Evolutionary conservation across 805 yeast species (phyloP).

Genomic region (Ogataea paraovalis): DNA sequence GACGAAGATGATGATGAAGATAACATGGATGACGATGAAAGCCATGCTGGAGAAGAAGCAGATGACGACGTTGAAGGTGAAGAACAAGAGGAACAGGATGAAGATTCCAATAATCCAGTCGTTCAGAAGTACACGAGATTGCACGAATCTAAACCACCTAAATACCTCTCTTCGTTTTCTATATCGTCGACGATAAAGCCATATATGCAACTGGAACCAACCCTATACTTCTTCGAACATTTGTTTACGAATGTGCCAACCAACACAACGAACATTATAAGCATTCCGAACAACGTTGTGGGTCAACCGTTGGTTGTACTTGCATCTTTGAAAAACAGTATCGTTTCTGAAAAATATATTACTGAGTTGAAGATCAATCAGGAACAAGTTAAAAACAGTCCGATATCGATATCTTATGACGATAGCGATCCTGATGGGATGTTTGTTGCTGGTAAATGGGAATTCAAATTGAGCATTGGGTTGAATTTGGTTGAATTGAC

Average conservation of each 20-base stretch:
- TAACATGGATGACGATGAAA: constrained; percentile 5
- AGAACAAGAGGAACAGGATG: constrained; percentile 6
- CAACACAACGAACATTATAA: constrained; percentile 37
- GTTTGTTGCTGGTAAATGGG: constrained; percentile 37
- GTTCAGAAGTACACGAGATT: constrained; percentile 12
- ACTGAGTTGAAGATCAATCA: constrained; percentile 40
- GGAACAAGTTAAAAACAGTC: constrained; percentile 41
- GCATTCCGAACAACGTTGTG: constrained; percentile 42
- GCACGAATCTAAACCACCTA: neutral
- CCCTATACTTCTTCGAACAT: constrained; percentile 22
- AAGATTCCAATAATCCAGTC: constrained; percentile 11
- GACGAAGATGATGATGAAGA: constrained; percentile 7
- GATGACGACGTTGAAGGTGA: constrained; percentile 5
- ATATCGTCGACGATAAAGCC: constrained; percentile 33
- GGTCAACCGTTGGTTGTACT: constrained; percentile 42
- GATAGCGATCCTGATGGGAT: constrained; percentile 18
- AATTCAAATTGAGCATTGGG: constrained; percentile 43
- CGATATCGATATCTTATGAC: constrained; percentile 36
- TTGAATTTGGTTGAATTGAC: constrained; percentile 41
- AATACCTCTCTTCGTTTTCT: constrained; percentile 31
- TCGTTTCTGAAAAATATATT: constrained; percentile 36
- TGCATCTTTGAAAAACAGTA: constrained; percentile 39
- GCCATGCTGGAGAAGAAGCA: constrained; percentile 10
- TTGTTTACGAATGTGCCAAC: constrained; percentile 31
- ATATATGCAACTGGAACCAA: constrained; percentile 17